Evolutionary conservation across 2,329 filamentous ascomycete genomes (phyloP).

Genomic region (Bipolaris sorokiniana): DNA sequence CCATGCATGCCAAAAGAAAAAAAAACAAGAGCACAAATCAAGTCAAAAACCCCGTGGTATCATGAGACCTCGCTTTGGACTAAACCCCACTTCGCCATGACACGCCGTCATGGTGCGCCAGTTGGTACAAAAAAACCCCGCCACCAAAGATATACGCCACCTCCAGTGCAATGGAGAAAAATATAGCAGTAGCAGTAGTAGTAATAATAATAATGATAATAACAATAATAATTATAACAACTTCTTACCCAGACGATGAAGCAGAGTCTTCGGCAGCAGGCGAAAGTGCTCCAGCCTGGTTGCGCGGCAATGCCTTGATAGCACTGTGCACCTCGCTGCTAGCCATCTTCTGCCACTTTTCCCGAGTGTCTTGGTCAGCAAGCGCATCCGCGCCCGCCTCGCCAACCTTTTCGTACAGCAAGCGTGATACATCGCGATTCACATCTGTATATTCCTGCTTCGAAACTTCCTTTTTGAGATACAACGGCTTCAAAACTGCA

Average conservation of each 20-base stretch:
- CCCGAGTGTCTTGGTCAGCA: conserved; percentile 66
- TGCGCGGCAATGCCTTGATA: conserved; percentile 52
- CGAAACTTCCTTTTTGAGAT: conserved; percentile 77
- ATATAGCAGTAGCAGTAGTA: no score
- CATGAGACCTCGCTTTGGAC: conserved; percentile 7
- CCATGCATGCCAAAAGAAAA: conserved; percentile 2
- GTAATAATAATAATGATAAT: no score
- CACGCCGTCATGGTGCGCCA: neutral
- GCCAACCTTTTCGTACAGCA: conserved; percentile 75
- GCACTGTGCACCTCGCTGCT: conserved; percentile 79
- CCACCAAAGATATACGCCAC: neutral
- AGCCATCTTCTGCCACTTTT: conserved; percentile 77
- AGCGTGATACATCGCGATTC: conserved; percentile 86
- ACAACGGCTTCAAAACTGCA: conserved; percentile 79
- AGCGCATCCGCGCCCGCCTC: conserved; percentile 58
- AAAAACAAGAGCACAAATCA: neutral
- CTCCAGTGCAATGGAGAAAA: neutral
- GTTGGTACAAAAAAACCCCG: neutral
- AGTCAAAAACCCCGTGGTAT: conserved; percentile 14
- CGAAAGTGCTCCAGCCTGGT: conserved; percentile 23
- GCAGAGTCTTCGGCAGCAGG: conserved; percentile 37
- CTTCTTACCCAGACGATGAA: conserved; percentile 33
- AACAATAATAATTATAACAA: neutral
- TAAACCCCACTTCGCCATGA: neutral
- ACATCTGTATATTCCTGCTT: conserved; percentile 92